phyloP scores from a whole-genome alignment of 768 basidiomycete genomes.

The Glaciozyma antarctica region DNA sequence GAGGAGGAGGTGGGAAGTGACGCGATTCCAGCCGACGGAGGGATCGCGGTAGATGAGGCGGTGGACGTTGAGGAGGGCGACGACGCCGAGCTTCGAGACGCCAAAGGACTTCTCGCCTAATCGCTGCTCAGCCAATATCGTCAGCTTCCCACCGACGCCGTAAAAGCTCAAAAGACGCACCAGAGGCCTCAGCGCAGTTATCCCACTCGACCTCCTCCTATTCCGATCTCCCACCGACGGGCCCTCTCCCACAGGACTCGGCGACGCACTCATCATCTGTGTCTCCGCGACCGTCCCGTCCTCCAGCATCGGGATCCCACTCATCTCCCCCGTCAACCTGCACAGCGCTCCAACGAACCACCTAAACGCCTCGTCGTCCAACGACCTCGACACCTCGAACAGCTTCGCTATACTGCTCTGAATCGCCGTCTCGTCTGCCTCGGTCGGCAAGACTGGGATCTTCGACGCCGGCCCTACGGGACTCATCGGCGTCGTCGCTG shows the following conservation, averaged over 20 bases:
- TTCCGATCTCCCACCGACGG: background rate
- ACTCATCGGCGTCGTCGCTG: background rate
- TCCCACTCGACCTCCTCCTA: slow-evolving; percentile 67
- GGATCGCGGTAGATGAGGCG: slow-evolving; percentile 68
- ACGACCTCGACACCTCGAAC: slow-evolving; percentile 72
- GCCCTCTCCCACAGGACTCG: background rate
- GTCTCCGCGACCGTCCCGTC: slow-evolving; percentile 12
- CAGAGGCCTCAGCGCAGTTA: slow-evolving; percentile 63
- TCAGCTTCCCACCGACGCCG: background rate
- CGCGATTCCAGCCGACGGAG: slow-evolving; percentile 66
- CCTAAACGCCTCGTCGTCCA: slow-evolving; percentile 73
- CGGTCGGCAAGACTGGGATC: slow-evolving; percentile 47
- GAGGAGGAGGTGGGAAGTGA: slow-evolving; percentile 67
- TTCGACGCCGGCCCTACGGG: slow-evolving; percentile 1
- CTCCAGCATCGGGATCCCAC: slow-evolving; percentile 57
- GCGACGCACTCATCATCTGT: background rate
- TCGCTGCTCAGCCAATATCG: slow-evolving; percentile 45
- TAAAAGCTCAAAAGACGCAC: slow-evolving; percentile 44
- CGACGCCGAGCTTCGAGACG: slow-evolving; percentile 71
- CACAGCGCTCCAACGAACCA: slow-evolving; percentile 72
- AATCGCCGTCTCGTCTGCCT: slow-evolving; percentile 66
- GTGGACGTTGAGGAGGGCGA: slow-evolving; percentile 72
- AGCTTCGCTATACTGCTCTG: slow-evolving; percentile 65
- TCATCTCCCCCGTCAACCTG: slow-evolving; percentile 81
- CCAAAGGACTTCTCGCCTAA: slow-evolving; percentile 73